A percentile compares a stretch with the other conserved stretches of the same genome.
phyloP scores from a whole-genome alignment of 768 basidiomycete species.

The Paxillus involutus region DNA sequence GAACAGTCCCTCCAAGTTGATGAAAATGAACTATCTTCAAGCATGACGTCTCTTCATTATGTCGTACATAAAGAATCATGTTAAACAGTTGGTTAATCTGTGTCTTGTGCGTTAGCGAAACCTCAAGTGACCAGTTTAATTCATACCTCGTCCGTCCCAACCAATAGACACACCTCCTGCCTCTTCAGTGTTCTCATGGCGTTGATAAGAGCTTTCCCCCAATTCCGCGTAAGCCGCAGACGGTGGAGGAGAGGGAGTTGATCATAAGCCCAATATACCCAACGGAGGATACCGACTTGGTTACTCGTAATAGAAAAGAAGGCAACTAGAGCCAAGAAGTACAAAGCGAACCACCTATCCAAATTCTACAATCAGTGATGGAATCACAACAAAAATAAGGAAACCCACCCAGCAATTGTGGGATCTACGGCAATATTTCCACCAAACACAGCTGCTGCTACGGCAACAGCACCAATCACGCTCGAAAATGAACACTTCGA shows the following conservation, averaged over 20 bases:
- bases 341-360: slow-evolving; percentile 60
- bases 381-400: neutral
- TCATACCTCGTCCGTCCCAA: slow-evolving; percentile 64
- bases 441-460: slow-evolving; percentile 45
- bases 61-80: slow-evolving; percentile 63
- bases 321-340: slow-evolving; percentile 49
- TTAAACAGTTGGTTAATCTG: slow-evolving; percentile 68
- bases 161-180: slow-evolving; percentile 60
- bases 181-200: slow-evolving; percentile 47
- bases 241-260: slow-evolving; percentile 51
- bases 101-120: neutral
- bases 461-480: slow-evolving; percentile 41
- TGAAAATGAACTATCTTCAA: slow-evolving; percentile 70
- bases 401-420: slow-evolving; percentile 49
- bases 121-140: neutral
- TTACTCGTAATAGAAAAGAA: slow-evolving; percentile 52
- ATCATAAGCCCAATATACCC: slow-evolving; percentile 63
- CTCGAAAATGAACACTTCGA: slow-evolving; percentile 39
- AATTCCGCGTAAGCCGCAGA: slow-evolving; percentile 35
- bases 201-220: slow-evolving; percentile 43
- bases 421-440: slow-evolving; percentile 65
- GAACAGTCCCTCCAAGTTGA: slow-evolving; percentile 45
- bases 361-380: neutral
- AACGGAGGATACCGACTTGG: slow-evolving; percentile 52
- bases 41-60: slow-evolving; percentile 69